Conservation (phyloP, 2,329 filamentous ascomycete genomes). For the Fusarium proliferatum region DNA sequence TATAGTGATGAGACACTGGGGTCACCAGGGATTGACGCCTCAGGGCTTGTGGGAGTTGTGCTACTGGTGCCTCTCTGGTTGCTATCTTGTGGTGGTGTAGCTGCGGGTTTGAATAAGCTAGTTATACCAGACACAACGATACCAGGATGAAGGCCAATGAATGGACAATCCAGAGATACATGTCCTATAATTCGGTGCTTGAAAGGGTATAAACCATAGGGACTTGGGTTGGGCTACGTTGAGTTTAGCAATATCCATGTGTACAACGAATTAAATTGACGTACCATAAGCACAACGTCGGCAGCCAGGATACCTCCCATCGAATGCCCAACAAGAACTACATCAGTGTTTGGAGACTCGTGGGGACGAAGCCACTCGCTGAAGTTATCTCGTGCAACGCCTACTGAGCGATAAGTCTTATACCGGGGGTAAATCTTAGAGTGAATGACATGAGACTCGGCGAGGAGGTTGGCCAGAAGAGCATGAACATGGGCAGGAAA, state of each 20-base stretch:
- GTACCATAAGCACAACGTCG: constrained; percentile 77
- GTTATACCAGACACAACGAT: constrained; percentile 84
- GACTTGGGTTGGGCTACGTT: constrained; percentile 48
- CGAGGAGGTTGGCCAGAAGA: constrained; percentile 73
- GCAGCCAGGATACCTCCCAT: constrained; percentile 88
- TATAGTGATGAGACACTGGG: constrained; percentile 34
- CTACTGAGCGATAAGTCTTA: constrained; percentile 77
- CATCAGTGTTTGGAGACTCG: constrained; percentile 77
- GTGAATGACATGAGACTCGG: constrained; percentile 82
- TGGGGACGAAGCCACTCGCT: constrained; percentile 85
- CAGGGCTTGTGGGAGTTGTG: constrained; percentile 8
- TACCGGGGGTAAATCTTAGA: constrained; percentile 88
- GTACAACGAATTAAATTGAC: constrained; percentile 16
- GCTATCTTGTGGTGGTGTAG: constrained; percentile 40
- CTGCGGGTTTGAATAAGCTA: constrained; percentile 74
- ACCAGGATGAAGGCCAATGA: constrained; percentile 88
- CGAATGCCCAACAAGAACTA: constrained; percentile 86
- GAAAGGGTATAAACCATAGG: constrained; percentile 57
- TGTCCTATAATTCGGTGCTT: constrained; percentile 83
- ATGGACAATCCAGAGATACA: constrained; percentile 86
- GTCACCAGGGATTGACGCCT: constrained; percentile 6
- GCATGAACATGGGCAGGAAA: constrained; percentile 91
- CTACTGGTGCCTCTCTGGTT: constrained; percentile 1
- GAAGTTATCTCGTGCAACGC: constrained; percentile 83
- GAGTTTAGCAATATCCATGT: neutral